Percentiles rank a stretch among this genome's conserved stretches.
phyloP scores from a whole-genome alignment of 2,329 filamentous ascomycete species.

The Podosphaera fusca region DNA sequence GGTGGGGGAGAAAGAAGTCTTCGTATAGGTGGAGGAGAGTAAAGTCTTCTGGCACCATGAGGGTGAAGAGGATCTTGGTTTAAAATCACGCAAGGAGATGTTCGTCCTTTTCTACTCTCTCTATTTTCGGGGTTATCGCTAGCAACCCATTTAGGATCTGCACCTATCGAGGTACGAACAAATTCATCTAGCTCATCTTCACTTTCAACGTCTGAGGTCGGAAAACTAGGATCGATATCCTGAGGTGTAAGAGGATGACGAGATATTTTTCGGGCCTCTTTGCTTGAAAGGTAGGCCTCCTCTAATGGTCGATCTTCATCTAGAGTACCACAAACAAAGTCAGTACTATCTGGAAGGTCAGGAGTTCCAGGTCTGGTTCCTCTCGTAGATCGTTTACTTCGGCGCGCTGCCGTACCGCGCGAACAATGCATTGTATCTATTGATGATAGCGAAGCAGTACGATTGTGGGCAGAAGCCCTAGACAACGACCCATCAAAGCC shows the following conservation, averaged over 20 bases:
- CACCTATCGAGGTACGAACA: too few relatives aligned
- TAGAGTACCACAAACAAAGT: conserved; percentile 95
- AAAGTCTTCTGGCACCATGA: conserved; percentile 37
- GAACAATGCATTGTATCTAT: conserved; percentile 23
- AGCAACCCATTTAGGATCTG: too few relatives aligned
- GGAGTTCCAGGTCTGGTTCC: conserved; percentile 47
- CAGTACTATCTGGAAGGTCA: conserved; percentile 85
- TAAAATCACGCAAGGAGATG: too few relatives aligned
- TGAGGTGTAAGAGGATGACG: conserved; percentile 76
- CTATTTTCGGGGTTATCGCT: too few relatives aligned
- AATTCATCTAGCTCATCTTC: conserved; percentile 41
- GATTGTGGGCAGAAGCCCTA: conserved; percentile 11
- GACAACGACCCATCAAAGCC: conserved; percentile 9
- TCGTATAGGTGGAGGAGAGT: conserved; percentile 24
- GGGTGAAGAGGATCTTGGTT: conserved; percentile 20
- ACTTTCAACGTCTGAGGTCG: conserved; percentile 76
- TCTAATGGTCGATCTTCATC: conserved; percentile 92
- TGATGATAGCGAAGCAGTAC: conserved; percentile 36
- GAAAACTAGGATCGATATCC: conserved; percentile 93
- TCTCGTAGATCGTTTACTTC: not conserved
- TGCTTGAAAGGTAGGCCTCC: conserved; percentile 69
- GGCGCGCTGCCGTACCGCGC: conserved; percentile 4
- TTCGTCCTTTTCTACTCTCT: too few relatives aligned
- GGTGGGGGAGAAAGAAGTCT: conserved; percentile 15
- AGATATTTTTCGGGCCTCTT: conserved; percentile 57